A percentile compares a stretch with the other conserved stretches of the same genome.
Conservation (phyloP, 2,329 filamentous ascomycete species). For the Didymella arachidicola region DNA sequence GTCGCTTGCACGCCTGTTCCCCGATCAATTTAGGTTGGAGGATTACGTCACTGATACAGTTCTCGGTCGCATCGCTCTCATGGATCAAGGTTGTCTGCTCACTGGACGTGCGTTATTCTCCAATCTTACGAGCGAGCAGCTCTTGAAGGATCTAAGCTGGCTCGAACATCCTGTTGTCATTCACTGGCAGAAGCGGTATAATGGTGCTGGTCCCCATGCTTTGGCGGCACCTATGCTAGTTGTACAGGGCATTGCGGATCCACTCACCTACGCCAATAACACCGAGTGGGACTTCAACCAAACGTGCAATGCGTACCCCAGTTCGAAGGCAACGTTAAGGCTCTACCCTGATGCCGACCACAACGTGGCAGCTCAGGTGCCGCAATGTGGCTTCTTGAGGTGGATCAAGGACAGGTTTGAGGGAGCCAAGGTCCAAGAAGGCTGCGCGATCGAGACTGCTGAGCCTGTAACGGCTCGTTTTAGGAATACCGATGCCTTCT, state of each 20-base stretch:
- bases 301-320: slow-evolving; percentile 26
- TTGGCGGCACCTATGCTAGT: slow-evolving; percentile 36
- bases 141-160: slow-evolving; percentile 31
- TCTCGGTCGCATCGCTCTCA: slow-evolving; percentile 25
- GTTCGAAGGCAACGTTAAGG: slow-evolving; percentile 20
- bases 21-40: slow-evolving; percentile 22
- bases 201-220: slow-evolving; percentile 31
- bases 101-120: slow-evolving; percentile 27
- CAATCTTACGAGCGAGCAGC: slow-evolving; percentile 21
- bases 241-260: slow-evolving; percentile 24
- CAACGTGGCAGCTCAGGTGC: slow-evolving; percentile 20
- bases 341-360: slow-evolving; percentile 31
- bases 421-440: slow-evolving; percentile 15
- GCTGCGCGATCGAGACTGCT: slow-evolving; percentile 18
- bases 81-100: slow-evolving; percentile 29
- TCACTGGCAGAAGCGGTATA: slow-evolving; percentile 33
- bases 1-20: slow-evolving; percentile 26
- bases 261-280: slow-evolving; percentile 29
- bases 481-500: slow-evolving; percentile 10
- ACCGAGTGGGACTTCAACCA: slow-evolving; percentile 32
- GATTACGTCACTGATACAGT: slow-evolving; percentile 31
- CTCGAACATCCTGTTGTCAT: slow-evolving; percentile 26
- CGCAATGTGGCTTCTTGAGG: slow-evolving; percentile 22
- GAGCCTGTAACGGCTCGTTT: slow-evolving; percentile 19
- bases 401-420: slow-evolving; percentile 29